Percentiles rank a stretch among this genome's conserved stretches.
phyloP scores from a whole-genome alignment of 805 yeast species.

The Myxozyma sirexii region DNA sequence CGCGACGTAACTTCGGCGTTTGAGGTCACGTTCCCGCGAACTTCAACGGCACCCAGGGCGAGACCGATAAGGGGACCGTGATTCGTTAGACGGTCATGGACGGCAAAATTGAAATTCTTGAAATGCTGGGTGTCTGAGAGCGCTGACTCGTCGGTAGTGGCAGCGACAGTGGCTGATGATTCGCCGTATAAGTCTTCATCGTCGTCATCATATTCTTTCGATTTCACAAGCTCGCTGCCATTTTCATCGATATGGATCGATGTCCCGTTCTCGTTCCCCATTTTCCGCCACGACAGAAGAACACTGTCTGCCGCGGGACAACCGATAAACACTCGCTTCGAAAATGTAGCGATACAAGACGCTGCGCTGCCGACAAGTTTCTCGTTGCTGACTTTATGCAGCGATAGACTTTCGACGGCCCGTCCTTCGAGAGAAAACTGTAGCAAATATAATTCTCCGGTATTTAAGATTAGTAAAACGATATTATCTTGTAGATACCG shows the following conservation, averaged over 20 bases:
- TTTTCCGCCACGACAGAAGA: conserved; percentile 48
- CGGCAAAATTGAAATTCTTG: conserved; percentile 46
- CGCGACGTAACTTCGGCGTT: conserved; percentile 7
- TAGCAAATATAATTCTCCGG: conserved; percentile 50
- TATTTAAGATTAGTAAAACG: conserved; percentile 47
- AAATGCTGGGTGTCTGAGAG: conserved; percentile 8
- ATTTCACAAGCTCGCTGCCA: background rate
- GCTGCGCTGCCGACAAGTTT: conserved; percentile 21
- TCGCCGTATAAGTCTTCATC: conserved; percentile 36
- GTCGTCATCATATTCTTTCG: conserved; percentile 30
- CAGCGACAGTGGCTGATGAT: background rate
- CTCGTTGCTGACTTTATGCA: conserved; percentile 6
- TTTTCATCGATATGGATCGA: background rate
- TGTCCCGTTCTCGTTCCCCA: conserved; percentile 21
- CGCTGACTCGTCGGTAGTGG: conserved; percentile 40
- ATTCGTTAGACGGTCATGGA: conserved; percentile 59
- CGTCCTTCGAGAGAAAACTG: conserved; percentile 47
- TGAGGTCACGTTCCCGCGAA: background rate
- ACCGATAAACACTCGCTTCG: conserved; percentile 56
- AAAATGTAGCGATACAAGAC: conserved; percentile 18
- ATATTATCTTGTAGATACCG: conserved; percentile 44
- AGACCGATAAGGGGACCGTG: conserved; percentile 76
- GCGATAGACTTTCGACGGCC: conserved; percentile 39
- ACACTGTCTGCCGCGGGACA: conserved; percentile 62
- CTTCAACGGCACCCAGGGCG: conserved; percentile 53